These are phyloP conservation scores for Serendipita sp. DNA, from an alignment of 1,284 basidiomycete genomes.

Conservation along the genomic window DNA sequence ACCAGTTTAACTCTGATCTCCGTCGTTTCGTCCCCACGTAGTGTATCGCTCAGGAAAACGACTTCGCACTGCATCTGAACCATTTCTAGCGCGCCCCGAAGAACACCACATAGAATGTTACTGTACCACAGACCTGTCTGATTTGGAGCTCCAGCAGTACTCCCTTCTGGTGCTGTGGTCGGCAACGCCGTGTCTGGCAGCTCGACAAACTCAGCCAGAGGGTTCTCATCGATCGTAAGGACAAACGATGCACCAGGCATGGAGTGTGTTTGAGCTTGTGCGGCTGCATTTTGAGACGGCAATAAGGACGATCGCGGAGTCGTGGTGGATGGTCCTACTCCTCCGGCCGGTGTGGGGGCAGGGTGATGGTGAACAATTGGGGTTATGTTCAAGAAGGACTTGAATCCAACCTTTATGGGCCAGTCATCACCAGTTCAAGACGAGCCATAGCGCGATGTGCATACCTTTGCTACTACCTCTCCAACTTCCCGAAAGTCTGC, in stretches of 20 bases:
- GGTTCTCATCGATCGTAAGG: conserved; percentile 88
- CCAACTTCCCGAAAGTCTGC: conserved; percentile 86
- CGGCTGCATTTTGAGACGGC: conserved; percentile 15
- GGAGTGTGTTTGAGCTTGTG: conserved; percentile 27
- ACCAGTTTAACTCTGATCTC: conserved; percentile 85
- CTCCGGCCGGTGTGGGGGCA: conserved; percentile 30
- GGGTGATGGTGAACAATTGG: conserved; percentile 63
- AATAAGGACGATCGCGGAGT: conserved; percentile 19
- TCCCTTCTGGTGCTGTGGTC: background rate
- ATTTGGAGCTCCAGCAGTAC: background rate
- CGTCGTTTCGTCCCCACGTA: conserved; percentile 88
- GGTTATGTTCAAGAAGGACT: conserved; percentile 89
- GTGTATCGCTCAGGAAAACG: conserved; percentile 77
- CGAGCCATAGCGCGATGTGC: conserved; percentile 12
- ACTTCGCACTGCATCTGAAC: conserved; percentile 95
- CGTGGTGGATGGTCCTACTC: conserved; percentile 28
- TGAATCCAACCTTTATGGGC: conserved; percentile 78
- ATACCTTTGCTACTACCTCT: conserved; percentile 81
- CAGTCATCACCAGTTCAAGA: background rate
- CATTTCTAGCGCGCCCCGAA: conserved; percentile 93
- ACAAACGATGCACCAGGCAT: conserved; percentile 39
- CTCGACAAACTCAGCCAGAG: conserved; percentile 93
- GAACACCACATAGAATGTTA: conserved; percentile 88
- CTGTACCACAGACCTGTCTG: conserved; percentile 93
- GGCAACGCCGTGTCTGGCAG: conserved; percentile 76